Percentiles rank a stretch among this genome's conserved stretches.
Evolutionary conservation across 805 yeast genomes (phyloP).

Genomic region (Suhomyces kilbournensis): DNA sequence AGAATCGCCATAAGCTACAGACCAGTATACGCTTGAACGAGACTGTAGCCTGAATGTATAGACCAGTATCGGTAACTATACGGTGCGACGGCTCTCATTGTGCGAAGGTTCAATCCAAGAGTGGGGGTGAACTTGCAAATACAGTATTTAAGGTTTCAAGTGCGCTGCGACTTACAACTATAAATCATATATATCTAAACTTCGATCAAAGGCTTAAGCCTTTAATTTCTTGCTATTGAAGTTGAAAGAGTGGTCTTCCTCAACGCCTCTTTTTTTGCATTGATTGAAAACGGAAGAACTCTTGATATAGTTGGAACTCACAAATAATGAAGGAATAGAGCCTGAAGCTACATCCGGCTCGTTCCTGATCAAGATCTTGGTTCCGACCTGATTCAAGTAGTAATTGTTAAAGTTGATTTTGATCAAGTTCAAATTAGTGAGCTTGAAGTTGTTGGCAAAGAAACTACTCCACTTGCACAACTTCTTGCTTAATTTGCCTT

Average conservation of each 20-base stretch:
- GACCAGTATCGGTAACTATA: not conserved
- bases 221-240: slow-evolving; percentile 1
- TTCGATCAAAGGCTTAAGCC: not conserved
- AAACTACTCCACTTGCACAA: slow-evolving; percentile 28
- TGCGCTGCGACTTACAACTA: not conserved
- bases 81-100: no score
- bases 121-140: not conserved
- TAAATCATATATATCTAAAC: not conserved
- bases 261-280: slow-evolving; percentile 9
- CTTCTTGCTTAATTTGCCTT: slow-evolving; percentile 17
- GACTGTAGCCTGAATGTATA: not conserved
- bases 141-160: not conserved
- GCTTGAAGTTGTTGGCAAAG: slow-evolving; percentile 19
- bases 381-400: slow-evolving; percentile 28
- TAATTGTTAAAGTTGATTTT: slow-evolving; percentile 26
- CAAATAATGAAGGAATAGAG: not conserved
- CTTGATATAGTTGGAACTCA: not conserved
- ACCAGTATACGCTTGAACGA: no score
- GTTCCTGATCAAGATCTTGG: slow-evolving; percentile 23
- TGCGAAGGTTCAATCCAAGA: not conserved
- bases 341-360: slow-evolving; percentile 7
- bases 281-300: not conserved
- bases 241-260: not conserved
- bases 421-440: slow-evolving; percentile 20
- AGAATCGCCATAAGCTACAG: no score